These are phyloP conservation scores for Russula dissimulans DNA, from an alignment of 768 basidiomycete species.

Conservation along the genomic window DNA sequence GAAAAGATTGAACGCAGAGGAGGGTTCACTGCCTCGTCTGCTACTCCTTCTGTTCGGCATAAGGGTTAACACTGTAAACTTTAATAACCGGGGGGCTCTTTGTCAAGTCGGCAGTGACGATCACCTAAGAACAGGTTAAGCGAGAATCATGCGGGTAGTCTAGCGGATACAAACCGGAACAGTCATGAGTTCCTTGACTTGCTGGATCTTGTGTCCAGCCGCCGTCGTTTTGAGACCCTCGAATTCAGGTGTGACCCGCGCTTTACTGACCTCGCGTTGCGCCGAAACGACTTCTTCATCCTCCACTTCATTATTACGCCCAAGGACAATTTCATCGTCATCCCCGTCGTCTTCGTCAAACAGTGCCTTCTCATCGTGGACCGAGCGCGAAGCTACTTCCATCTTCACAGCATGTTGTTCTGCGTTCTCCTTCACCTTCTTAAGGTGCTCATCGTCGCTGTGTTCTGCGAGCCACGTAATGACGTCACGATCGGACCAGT, in stretches of 20 bases:
- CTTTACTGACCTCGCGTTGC: conserved; percentile 70
- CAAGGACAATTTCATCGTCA: conserved; percentile 73
- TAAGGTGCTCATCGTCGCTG: conserved; percentile 91
- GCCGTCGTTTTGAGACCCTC: conserved; percentile 68
- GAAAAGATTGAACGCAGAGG: background rate
- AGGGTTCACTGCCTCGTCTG: background rate
- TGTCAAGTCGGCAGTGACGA: conserved; percentile 88
- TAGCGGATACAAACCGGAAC: conserved; percentile 60
- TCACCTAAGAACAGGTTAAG: conserved; percentile 46
- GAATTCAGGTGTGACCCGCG: conserved; percentile 68
- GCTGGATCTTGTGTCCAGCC: conserved; percentile 90
- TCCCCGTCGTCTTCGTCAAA: conserved; percentile 82
- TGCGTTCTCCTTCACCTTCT: conserved; percentile 87
- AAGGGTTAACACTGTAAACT: conserved; percentile 93
- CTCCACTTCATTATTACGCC: conserved; percentile 37
- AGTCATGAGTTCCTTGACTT: conserved; percentile 87
- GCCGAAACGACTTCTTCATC: conserved; percentile 50
- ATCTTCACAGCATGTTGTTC: conserved; percentile 88
- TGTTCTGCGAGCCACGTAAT: conserved; percentile 93
- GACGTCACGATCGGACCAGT: conserved; percentile 93
- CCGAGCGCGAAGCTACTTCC: conserved; percentile 79
- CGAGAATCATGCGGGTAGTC: conserved; percentile 7
- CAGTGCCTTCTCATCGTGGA: conserved; percentile 78
- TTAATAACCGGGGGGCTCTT: conserved; percentile 97
- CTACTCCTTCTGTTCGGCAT: conserved; percentile 49